Conservation (phyloP, 1,284 basidiomycete genomes). For the Chiua sp. region DNA sequence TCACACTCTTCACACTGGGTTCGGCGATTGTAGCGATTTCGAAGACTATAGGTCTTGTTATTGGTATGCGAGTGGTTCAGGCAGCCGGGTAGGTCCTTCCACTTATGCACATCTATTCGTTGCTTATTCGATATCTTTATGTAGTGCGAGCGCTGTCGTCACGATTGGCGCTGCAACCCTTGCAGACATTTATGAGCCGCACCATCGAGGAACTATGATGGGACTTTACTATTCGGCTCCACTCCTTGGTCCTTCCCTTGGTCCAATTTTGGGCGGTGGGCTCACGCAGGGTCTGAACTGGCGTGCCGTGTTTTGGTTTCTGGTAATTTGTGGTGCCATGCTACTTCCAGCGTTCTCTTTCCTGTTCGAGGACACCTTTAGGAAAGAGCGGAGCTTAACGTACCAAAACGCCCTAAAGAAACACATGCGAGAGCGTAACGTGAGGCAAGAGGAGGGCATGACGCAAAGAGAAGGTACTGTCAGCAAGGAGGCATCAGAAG, state of each 20-base stretch:
- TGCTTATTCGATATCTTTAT: neutral
- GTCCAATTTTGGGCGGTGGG: slow-evolving; percentile 73
- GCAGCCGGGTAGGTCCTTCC: slow-evolving; percentile 55
- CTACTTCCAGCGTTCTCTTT: slow-evolving; percentile 61
- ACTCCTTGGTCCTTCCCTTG: slow-evolving; percentile 61
- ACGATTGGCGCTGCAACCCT: slow-evolving; percentile 83
- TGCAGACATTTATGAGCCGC: slow-evolving; percentile 82
- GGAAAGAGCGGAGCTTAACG: slow-evolving; percentile 77
- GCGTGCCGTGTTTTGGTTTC: slow-evolving; percentile 87
- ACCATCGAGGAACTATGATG: slow-evolving; percentile 82
- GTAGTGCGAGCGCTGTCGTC: slow-evolving; percentile 78
- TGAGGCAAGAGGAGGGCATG: slow-evolving; percentile 12
- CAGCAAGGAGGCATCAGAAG: slow-evolving; percentile 2
- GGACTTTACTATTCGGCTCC: slow-evolving; percentile 78
- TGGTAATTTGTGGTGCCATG: slow-evolving; percentile 63
- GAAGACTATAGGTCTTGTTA: slow-evolving; percentile 64
- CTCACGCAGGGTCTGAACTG: slow-evolving; percentile 75
- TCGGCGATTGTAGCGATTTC: slow-evolving; percentile 68
- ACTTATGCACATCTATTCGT: neutral
- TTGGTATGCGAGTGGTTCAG: slow-evolving; percentile 75
- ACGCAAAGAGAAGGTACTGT: slow-evolving; percentile 9
- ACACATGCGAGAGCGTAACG: slow-evolving; percentile 14
- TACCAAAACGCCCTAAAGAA: slow-evolving; percentile 68
- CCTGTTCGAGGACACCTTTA: slow-evolving; percentile 84
- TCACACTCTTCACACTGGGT: slow-evolving; percentile 62